Conservation (phyloP, 805 yeast genomes). For the Candida ficus region DNA sequence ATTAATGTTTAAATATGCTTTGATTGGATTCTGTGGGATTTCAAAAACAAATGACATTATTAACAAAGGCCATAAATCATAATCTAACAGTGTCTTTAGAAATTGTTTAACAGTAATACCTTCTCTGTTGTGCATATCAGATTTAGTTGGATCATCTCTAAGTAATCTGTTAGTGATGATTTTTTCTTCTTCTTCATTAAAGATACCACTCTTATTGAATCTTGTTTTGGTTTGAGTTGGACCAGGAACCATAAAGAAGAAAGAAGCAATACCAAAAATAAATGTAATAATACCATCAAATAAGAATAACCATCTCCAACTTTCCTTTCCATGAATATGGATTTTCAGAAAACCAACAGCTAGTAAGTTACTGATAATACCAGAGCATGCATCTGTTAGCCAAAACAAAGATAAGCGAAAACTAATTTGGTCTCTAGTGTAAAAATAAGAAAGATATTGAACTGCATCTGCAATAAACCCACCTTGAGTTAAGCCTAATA, state of each 20-base stretch:
- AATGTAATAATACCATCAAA: slow-evolving; percentile 59
- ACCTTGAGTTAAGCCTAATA: slow-evolving; percentile 58
- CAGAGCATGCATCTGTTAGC: slow-evolving; percentile 46
- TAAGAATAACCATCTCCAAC: slow-evolving; percentile 49
- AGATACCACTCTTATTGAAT: slow-evolving; percentile 47
- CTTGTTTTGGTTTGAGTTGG: slow-evolving; percentile 47
- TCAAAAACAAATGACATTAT: slow-evolving; percentile 39
- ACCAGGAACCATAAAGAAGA: slow-evolving; percentile 50
- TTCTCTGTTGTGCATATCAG: slow-evolving; percentile 60
- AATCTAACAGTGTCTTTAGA: slow-evolving; percentile 39
- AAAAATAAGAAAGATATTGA: slow-evolving; percentile 64
- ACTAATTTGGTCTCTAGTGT: slow-evolving; percentile 52
- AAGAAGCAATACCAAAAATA: slow-evolving; percentile 42
- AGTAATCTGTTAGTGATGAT: slow-evolving; percentile 54
- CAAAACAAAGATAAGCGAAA: slow-evolving; percentile 56
- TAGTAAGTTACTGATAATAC: slow-evolving; percentile 40
- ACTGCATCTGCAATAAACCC: slow-evolving; percentile 65
- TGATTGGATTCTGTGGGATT: slow-evolving; percentile 33
- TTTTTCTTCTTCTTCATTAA: slow-evolving; percentile 48
- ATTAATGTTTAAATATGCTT: slow-evolving; percentile 42
- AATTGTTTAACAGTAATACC: slow-evolving; percentile 40
- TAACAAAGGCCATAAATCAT: slow-evolving; percentile 52
- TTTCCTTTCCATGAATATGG: slow-evolving; percentile 44
- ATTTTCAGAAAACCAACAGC: slow-evolving; percentile 52
- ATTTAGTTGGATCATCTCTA: slow-evolving; percentile 60